These are phyloP conservation scores for Fusarium aywerte DNA, from an alignment of 2,329 filamentous ascomycete species.

Conservation along the genomic window DNA sequence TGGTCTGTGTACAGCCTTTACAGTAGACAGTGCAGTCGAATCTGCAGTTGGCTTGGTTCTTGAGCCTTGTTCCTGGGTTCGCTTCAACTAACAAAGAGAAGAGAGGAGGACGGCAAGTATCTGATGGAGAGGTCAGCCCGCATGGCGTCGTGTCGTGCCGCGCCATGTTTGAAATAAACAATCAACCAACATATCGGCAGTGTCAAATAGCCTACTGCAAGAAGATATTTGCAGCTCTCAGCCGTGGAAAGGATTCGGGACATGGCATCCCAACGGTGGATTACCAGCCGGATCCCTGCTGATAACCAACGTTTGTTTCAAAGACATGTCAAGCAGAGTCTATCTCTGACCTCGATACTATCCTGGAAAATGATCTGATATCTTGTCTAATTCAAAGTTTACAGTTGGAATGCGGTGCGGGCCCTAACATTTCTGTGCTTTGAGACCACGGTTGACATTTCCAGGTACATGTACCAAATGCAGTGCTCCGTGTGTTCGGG, in stretches of 20 bases:
- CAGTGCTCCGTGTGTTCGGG: neutral
- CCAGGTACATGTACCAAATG: neutral
- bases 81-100: conserved; percentile 5
- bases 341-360: neutral
- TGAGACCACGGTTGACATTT: neutral
- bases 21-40: neutral
- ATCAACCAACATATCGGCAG: conserved; percentile 21
- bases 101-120: conserved; percentile 3
- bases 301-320: conserved; percentile 11
- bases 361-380: conserved; percentile 1
- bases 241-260: conserved; percentile 1
- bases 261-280: conserved; percentile 2
- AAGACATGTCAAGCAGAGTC: neutral
- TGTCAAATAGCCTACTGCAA: conserved; percentile 5
- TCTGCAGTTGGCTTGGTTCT: conserved; percentile 8
- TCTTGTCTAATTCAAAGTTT: conserved; percentile 2
- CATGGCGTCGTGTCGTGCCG: conserved; percentile 12
- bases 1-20: neutral
- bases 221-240: neutral
- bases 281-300: neutral
- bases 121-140: conserved; percentile 28
- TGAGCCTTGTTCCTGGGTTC: conserved; percentile 14
- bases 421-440: neutral
- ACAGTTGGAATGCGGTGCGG: conserved; percentile 23
- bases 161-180: conserved; percentile 19